phyloP scores from a whole-genome alignment of 768 basidiomycete species.

The Stropharia rugosoannulata region DNA sequence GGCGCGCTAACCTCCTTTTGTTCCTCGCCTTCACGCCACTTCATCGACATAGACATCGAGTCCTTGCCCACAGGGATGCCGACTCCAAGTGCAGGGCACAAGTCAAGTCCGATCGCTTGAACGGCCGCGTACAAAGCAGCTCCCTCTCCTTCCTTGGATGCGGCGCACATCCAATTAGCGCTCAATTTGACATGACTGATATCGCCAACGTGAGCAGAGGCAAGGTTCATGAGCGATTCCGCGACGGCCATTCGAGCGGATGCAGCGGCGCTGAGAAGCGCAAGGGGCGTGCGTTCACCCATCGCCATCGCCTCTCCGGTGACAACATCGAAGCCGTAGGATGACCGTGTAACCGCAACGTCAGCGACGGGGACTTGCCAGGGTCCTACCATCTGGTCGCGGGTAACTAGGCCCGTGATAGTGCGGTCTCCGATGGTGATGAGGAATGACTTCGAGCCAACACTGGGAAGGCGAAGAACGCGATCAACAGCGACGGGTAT shows the following conservation, averaged over 20 bases:
- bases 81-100: constrained; percentile 90
- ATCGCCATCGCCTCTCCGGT: constrained; percentile 97
- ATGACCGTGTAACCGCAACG: constrained; percentile 92
- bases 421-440: constrained; percentile 97
- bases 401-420: constrained; percentile 90
- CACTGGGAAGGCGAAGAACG: constrained; percentile 87
- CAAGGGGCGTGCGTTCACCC: constrained; percentile 94
- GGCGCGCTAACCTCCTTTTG: constrained; percentile 87
- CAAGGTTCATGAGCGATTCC: constrained; percentile 90
- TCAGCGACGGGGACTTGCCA: constrained; percentile 99
- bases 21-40: constrained; percentile 66
- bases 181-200: constrained; percentile 87
- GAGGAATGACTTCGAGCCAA: constrained; percentile 95
- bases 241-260: constrained; percentile 96
- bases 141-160: constrained; percentile 86
- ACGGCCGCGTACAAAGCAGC: constrained; percentile 88
- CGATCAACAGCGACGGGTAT: constrained; percentile 70
- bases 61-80: constrained; percentile 99
- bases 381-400: constrained; percentile 99
- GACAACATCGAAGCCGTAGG: constrained; percentile 86
- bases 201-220: constrained; percentile 71
- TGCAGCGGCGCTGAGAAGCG: constrained; percentile 82
- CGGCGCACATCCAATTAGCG: constrained; percentile 99
- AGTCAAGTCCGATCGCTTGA: constrained; percentile 85
- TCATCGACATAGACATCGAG: constrained; percentile 99